Evolutionary conservation across 257 asterid species (phyloP), one percentile per base, ranked within the genome.

Genomic region (Solanum pimpinellifolium): DNA sequence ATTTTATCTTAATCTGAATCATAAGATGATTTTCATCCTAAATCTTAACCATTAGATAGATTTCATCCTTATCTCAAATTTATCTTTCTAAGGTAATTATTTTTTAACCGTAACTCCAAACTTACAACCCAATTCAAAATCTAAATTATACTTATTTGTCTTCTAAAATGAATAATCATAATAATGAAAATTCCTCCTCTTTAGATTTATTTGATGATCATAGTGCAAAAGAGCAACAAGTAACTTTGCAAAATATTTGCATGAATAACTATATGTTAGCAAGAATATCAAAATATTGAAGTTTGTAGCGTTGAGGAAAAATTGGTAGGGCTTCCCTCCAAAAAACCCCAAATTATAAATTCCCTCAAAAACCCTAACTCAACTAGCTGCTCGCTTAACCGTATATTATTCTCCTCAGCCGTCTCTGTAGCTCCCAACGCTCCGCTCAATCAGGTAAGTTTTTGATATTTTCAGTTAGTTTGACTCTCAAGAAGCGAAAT

Each of bases 61-160:
- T 20, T 56, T 56, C 5, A 56, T 56, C 3, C 2, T 56, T 56
- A 18, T 7, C 65, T 56, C 25, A 56, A 56, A 56, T 56, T 56
- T 56, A 56, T 18, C 11, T 18, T 33, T 33, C 1, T 33, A 33
- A 0, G 0, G 0, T 33, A 33, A 3, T 4, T 33, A 0, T 33
- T 33, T 33, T 33, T 33, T 33, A 3, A 33, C 35, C 0, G 1
- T 20, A 56, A 56, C 65, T 56, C 65, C 0, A 20, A 2, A 56
- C 20, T 56, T 56, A 7, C 65, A 7, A 52, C 3, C n/a, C 11
- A 56, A 18, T 56, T 56, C 65, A 56, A 56, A 56, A 56, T 56
- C 11, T 7, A 56, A 56, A 56, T 18, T 56, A 3, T 7, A 18
- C 25, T 56, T 20, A 56, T 56, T 56, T 56, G 25, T 56, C 25